phyloP scores from a whole-genome alignment of 345 rosid genomes.

The Pugionium cornutum region DNA sequence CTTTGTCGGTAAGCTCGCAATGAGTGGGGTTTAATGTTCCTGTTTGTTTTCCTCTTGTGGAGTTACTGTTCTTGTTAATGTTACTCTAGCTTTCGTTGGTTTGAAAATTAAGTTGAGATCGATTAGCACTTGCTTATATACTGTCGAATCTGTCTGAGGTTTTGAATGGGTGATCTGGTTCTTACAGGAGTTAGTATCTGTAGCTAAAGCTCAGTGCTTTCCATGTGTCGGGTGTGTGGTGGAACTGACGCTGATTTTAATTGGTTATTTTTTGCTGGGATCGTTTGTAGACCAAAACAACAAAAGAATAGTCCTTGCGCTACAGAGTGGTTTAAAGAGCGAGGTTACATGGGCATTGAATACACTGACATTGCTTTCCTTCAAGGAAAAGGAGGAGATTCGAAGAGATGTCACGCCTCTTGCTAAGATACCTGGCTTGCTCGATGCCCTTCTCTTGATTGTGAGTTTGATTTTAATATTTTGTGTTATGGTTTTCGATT shows the following conservation, averaged over 20 bases:
- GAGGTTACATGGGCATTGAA: conserved; percentile 95
- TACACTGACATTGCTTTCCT: conserved; percentile 86
- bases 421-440: conserved; percentile 93
- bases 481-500: not conserved
- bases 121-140: not conserved
- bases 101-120: not conserved
- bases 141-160: not conserved
- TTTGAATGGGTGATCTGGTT: not conserved
- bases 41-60: not conserved
- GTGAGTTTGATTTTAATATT: conserved; percentile 47
- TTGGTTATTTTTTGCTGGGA: not conserved
- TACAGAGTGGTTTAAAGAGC: conserved; percentile 95
- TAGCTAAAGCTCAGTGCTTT: conserved; percentile 11
- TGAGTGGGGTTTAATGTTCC: not conserved
- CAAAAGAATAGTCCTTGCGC: conserved; percentile 86
- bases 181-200: not conserved
- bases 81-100: not conserved
- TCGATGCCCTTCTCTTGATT: conserved; percentile 90
- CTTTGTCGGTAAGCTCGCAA: conserved; percentile 60
- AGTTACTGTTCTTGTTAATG: not conserved
- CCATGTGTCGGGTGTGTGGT: not conserved
- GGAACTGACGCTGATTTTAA: not conserved
- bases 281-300: conserved; percentile 66
- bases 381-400: conserved; percentile 89
- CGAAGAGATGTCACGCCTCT: conserved; percentile 78